A percentile compares a stretch with the other conserved stretches of the same genome.
Conservation (phyloP, 768 basidiomycete species). For the Phylloporus sp. region DNA sequence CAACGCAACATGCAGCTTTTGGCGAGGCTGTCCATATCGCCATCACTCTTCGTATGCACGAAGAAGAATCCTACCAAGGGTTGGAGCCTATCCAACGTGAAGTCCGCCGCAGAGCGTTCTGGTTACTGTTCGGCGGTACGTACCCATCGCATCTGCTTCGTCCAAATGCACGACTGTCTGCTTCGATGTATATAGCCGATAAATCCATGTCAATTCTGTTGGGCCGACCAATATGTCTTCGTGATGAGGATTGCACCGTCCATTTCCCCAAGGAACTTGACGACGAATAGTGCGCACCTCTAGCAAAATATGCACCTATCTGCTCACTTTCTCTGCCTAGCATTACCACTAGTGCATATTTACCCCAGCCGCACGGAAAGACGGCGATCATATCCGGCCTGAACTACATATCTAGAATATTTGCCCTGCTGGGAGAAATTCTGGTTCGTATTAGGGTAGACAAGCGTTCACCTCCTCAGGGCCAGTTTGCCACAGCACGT, state of each 20-base stretch:
- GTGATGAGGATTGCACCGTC: slow-evolving; percentile 87
- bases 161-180: not conserved
- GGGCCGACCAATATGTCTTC: slow-evolving; percentile 77
- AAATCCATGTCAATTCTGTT: slow-evolving; percentile 86
- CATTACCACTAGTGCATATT: slow-evolving; percentile 79
- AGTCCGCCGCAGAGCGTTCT: slow-evolving; percentile 80
- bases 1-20: slow-evolving; percentile 82
- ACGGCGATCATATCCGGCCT: slow-evolving; percentile 82
- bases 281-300: slow-evolving; percentile 73
- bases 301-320: slow-evolving; percentile 23
- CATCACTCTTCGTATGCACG: slow-evolving; percentile 78
- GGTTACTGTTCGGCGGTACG: slow-evolving; percentile 84
- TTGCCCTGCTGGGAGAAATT: slow-evolving; percentile 81
- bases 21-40: slow-evolving; percentile 84
- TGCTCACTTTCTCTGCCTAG: slow-evolving; percentile 33
- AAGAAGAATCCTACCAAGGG: slow-evolving; percentile 76
- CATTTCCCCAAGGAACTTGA: slow-evolving; percentile 86
- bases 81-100: slow-evolving; percentile 86
- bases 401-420: slow-evolving; percentile 82
- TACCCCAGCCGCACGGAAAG: slow-evolving; percentile 83
- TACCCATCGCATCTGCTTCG: slow-evolving; percentile 8
- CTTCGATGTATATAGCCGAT: slow-evolving; percentile 50
- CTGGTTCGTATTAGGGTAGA: slow-evolving; percentile 82
- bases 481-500: slow-evolving; percentile 78
- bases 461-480: slow-evolving; percentile 79